Percentiles rank a stretch among this genome's conserved stretches.
Conservation (phyloP, 2,329 filamentous ascomycete genomes). For the Paracorniculantispora psalliotae region DNA sequence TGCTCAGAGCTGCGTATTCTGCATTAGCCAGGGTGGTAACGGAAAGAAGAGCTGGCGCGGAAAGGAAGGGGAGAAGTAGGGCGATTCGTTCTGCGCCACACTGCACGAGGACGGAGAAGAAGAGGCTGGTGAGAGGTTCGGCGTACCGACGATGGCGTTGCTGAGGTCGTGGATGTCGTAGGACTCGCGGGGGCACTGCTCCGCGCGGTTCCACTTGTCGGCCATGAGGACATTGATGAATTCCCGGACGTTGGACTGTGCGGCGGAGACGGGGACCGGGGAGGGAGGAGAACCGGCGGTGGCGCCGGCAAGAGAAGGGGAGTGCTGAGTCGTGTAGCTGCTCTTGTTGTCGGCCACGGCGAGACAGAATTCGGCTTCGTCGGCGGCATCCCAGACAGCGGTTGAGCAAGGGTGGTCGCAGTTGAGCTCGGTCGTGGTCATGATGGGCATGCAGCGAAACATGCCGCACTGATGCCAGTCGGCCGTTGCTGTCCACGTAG, state of each 20-base stretch:
- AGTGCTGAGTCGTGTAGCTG: not conserved
- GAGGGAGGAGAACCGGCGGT: not conserved
- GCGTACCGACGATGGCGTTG: conserved; percentile 13
- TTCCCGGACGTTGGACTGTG: conserved; percentile 12
- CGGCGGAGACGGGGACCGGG: not conserved
- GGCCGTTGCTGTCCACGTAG: conserved; percentile 19
- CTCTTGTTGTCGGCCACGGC: not conserved
- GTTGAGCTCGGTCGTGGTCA: conserved; percentile 21
- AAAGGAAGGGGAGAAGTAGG: not conserved
- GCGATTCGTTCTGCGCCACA: not conserved
- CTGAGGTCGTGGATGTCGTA: conserved; percentile 14
- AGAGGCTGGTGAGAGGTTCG: not conserved
- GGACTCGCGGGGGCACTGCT: conserved; percentile 12
- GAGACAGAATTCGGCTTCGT: conserved; percentile 16
- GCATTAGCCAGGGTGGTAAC: not conserved
- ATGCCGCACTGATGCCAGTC: conserved; percentile 26
- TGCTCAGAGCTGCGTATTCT: conserved; percentile 8
- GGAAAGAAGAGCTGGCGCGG: not conserved
- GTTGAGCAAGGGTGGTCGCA: conserved; percentile 21
- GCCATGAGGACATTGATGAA: conserved; percentile 19
- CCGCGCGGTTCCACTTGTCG: conserved; percentile 15
- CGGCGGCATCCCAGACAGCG: conserved; percentile 23
- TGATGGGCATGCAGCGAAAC: conserved; percentile 20
- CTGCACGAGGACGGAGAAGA: not conserved
- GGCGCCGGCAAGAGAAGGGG: not conserved